Evolutionary conservation across 2,329 filamentous ascomycete genomes (phyloP).

Genomic region (Neofusicoccum cordaticola): DNA sequence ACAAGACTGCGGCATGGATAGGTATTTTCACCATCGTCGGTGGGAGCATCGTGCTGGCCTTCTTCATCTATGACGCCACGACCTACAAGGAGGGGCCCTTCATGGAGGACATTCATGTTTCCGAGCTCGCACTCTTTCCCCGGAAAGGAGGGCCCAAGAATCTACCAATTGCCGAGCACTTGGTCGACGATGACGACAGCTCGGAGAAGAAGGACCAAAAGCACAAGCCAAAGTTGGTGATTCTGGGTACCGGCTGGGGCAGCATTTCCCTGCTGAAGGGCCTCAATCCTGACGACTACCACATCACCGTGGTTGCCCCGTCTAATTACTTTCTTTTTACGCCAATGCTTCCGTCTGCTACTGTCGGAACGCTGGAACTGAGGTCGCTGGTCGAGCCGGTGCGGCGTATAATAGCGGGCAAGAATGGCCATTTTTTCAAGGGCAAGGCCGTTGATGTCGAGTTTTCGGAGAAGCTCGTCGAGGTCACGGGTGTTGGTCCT

Average conservation of each 20-base stretch:
- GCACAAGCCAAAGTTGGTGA: conserved; percentile 87
- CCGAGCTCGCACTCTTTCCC: conserved; percentile 76
- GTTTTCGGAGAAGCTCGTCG: conserved; percentile 86
- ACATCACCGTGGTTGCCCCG: conserved; percentile 91
- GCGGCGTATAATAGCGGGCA: conserved; percentile 72
- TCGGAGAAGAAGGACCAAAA: conserved; percentile 68
- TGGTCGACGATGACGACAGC: conserved; percentile 84
- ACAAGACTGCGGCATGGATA: conserved; percentile 66
- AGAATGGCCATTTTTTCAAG: conserved; percentile 86
- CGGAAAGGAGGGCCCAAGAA: conserved; percentile 89
- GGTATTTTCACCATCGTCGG: conserved; percentile 74
- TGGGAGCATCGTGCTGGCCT: conserved; percentile 68
- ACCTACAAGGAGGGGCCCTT: conserved; percentile 76
- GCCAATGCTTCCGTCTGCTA: conserved; percentile 94
- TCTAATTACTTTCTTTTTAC: conserved; percentile 98
- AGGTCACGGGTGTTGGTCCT: conserved; percentile 71
- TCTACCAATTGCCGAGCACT: conserved; percentile 80
- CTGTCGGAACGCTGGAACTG: conserved; percentile 89
- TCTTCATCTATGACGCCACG: conserved; percentile 91
- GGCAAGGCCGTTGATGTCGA: conserved; percentile 85
- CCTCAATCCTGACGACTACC: conserved; percentile 85
- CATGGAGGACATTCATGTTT: conserved; percentile 74
- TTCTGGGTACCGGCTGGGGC: conserved; percentile 93
- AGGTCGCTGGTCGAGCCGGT: conserved; percentile 91
- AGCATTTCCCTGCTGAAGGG: conserved; percentile 89